phyloP scores from a whole-genome alignment of 768 basidiomycete genomes.

The Tubosaeta brunneosetosa region DNA sequence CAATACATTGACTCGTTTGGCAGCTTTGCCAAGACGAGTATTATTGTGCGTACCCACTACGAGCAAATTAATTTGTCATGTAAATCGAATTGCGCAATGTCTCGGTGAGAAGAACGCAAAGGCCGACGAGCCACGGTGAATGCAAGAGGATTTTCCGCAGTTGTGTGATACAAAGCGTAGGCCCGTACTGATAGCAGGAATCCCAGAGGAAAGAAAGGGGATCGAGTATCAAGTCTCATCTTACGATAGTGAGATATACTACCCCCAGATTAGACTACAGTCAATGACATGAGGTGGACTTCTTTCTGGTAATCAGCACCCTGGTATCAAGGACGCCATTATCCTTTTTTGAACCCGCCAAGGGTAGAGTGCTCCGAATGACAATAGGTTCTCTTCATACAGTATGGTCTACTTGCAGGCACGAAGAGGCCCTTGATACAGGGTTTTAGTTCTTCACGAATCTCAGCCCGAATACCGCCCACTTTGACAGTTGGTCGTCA shows the following conservation, averaged over 20 bases:
- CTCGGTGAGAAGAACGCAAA: neutral
- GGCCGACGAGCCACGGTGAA: too few species aligned
- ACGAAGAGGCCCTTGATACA: neutral
- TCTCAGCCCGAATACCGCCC: neutral
- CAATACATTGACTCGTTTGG: neutral
- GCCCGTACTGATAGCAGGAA: too few species aligned
- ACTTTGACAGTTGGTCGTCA: neutral
- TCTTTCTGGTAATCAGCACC: neutral
- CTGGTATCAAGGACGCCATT: neutral
- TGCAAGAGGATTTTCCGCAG: too few species aligned
- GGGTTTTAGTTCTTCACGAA: neutral
- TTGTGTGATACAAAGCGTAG: too few species aligned
- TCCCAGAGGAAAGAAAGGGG: neutral
- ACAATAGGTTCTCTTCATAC: neutral
- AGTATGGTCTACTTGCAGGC: too few species aligned
- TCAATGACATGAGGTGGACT: neutral
- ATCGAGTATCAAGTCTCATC: neutral
- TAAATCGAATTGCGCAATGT: neutral
- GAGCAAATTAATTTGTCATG: neutral
- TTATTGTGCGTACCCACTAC: neutral
- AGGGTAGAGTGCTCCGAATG: neutral
- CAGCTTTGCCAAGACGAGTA: neutral
- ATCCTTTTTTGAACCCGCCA: neutral
- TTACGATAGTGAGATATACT: neutral
- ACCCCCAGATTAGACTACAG: neutral